Evolutionary conservation across 2,329 filamentous ascomycete species (phyloP).

Genomic region (Cladosporium sp.): DNA sequence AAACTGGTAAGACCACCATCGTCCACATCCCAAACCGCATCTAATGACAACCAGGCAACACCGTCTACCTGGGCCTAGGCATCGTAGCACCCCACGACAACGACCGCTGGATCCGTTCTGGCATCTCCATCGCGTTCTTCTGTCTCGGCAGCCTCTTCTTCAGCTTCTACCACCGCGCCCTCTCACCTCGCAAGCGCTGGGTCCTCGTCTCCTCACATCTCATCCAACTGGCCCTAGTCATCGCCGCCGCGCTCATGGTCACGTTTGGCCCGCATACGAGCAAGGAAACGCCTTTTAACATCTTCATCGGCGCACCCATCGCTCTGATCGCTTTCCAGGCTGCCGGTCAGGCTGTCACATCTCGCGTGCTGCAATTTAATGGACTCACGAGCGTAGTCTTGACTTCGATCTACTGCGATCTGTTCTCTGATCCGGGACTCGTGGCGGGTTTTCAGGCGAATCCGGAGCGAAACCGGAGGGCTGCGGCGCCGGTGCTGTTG

Average conservation of each 20-base stretch:
- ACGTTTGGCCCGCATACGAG: slow-evolving; percentile 28
- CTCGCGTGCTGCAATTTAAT: slow-evolving; percentile 61
- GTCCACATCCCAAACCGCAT: not conserved
- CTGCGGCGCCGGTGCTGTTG: slow-evolving; percentile 45
- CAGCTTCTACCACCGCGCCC: slow-evolving; percentile 58
- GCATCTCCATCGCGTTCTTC: slow-evolving; percentile 64
- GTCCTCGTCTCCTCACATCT: slow-evolving; percentile 49
- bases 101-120: slow-evolving; percentile 64
- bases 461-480: slow-evolving; percentile 48
- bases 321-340: slow-evolving; percentile 69
- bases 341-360: slow-evolving; percentile 69
- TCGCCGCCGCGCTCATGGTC: slow-evolving; percentile 38
- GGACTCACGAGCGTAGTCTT: slow-evolving; percentile 74
- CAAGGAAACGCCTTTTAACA: slow-evolving; percentile 18
- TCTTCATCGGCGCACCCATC: slow-evolving; percentile 56
- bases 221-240: slow-evolving; percentile 36
- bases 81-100: slow-evolving; percentile 46
- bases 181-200: slow-evolving; percentile 58
- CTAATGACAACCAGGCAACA: slow-evolving; percentile 49
- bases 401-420: slow-evolving; percentile 74
- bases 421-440: slow-evolving; percentile 60
- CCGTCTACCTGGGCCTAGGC: slow-evolving; percentile 70
- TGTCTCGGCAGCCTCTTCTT: slow-evolving; percentile 68
- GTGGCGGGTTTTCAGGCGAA: slow-evolving; percentile 38
- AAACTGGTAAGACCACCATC: slow-evolving; percentile 54